Evolutionary conservation across 2,329 filamentous ascomycete species (phyloP).

Genomic region (Aspergillus uvarum): DNA sequence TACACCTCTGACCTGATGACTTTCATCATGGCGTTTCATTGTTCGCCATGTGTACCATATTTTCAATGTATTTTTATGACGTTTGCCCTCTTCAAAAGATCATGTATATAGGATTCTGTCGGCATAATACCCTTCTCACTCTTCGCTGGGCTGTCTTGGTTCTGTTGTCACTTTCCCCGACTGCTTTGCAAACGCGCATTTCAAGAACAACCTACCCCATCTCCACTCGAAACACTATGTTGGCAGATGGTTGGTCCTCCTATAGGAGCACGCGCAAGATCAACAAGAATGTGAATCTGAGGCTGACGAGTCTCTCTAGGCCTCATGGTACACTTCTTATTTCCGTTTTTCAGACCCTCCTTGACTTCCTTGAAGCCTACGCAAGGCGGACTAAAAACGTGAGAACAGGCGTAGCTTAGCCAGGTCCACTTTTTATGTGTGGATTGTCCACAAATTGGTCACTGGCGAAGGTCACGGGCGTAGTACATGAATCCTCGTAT

Average conservation of each 20-base stretch:
- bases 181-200: slow-evolving; percentile 14
- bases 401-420: slow-evolving; percentile 44
- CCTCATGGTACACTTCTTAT: slow-evolving; percentile 32
- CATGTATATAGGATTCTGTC: slow-evolving; percentile 21
- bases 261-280: slow-evolving; percentile 50
- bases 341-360: slow-evolving; percentile 58
- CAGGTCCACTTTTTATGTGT: background rate
- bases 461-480: too few relatives aligned
- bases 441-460: too few relatives aligned
- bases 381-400: slow-evolving; percentile 58
- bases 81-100: slow-evolving; percentile 12
- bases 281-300: slow-evolving; percentile 36
- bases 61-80: slow-evolving; percentile 17
- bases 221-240: slow-evolving; percentile 49
- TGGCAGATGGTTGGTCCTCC: slow-evolving; percentile 50
- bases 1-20: background rate
- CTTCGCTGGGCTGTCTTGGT: slow-evolving; percentile 8
- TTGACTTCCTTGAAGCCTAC: slow-evolving; percentile 46
- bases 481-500: too few relatives aligned
- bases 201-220: slow-evolving; percentile 52
- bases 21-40: background rate
- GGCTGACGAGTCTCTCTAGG: background rate
- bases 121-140: slow-evolving; percentile 24
- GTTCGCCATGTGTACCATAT: slow-evolving; percentile 3
- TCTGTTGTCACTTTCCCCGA: slow-evolving; percentile 6